phyloP scores from a whole-genome alignment of 768 basidiomycete genomes.

The Mycena latifolia region DNA sequence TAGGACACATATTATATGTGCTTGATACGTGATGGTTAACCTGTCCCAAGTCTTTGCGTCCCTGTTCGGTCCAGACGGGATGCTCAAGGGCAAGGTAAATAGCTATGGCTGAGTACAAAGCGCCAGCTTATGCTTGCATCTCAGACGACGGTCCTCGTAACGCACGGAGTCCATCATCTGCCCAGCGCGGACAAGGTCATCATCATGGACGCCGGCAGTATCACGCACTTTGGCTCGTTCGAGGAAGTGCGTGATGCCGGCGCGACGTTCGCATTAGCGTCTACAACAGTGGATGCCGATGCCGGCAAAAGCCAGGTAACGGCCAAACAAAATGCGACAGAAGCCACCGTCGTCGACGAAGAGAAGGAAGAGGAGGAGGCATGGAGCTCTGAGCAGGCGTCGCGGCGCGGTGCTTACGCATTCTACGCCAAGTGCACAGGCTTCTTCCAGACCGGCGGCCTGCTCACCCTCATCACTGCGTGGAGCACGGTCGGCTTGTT shows the following conservation, averaged over 20 bases:
- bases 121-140: background rate
- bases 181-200: slow-evolving; percentile 30
- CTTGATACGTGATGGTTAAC: background rate
- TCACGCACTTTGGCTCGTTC: slow-evolving; percentile 29
- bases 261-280: slow-evolving; percentile 6
- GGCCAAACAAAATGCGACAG: slow-evolving; percentile 1
- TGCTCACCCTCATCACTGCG: slow-evolving; percentile 12
- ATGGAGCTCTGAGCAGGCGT: slow-evolving; percentile 6
- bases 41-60: slow-evolving; percentile 21
- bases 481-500: slow-evolving; percentile 18
- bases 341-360: slow-evolving; percentile 11
- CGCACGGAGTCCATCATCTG: slow-evolving; percentile 30
- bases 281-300: background rate
- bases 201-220: slow-evolving; percentile 11
- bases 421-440: slow-evolving; percentile 16
- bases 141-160: slow-evolving; percentile 29
- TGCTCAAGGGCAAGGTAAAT: slow-evolving; percentile 28
- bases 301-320: background rate
- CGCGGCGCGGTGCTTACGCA: background rate
- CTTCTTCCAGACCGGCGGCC: background rate
- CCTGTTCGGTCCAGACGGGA: slow-evolving; percentile 26
- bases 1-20: background rate
- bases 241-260: slow-evolving; percentile 18
- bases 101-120: too few species aligned
- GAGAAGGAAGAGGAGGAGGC: slow-evolving; percentile 15